Evolutionary conservation across 148 eudicot genomes (phyloP), one percentile per base, ranked within the genome.

Genomic region (Fagopyrum esculentum): DNA sequence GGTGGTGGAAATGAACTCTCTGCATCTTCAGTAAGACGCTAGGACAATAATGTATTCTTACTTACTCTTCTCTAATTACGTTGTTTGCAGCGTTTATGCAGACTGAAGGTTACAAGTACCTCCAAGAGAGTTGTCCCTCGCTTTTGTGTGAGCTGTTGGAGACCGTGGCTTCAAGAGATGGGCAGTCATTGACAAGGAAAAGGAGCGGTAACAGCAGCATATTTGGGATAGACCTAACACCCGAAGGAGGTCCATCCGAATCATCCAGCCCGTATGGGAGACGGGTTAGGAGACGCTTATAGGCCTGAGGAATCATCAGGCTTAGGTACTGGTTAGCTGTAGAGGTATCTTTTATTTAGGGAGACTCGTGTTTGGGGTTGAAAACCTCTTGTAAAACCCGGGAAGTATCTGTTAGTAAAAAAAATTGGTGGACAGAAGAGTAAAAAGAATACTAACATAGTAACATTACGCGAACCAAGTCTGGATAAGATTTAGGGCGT

Each of bases 21-120:
- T 49, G 12, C 13, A 8, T 49, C 13, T 6, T 54, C 60, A 55
- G 22, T 55, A n/a, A 55, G 60, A 52, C 4, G n/a, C 29, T 57
- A 57, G 11, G 35, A 7, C 10, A 19, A 57, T 19, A 19, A 6
- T 19, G 22, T 70, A 47, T 52, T 56, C 47, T 22, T 29, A 5
- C 43, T 69, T 2, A 15, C 0, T 40, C 15, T 5, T 51, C 19
- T 45, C 69, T 54, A 1, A n/a, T 19, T 50, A 4, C 5, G 6
- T 72, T 46, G 69, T 76, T 78, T 82, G 73, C 88, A 93, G 98
- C 77, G 83, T 91, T 93, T 56, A 91, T 91, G 94, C 88, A 83
- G 68, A 81, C 89, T 12, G 98, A 93, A 78, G 94, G 97, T 6
- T 93, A 85, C 84, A 85, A 69, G 80, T 69, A 88, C 75, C 79